Evolutionary conservation across 148 eudicot species (phyloP), one percentile per base, ranked within the genome.

Genomic region (Gaultheria prostrata): DNA sequence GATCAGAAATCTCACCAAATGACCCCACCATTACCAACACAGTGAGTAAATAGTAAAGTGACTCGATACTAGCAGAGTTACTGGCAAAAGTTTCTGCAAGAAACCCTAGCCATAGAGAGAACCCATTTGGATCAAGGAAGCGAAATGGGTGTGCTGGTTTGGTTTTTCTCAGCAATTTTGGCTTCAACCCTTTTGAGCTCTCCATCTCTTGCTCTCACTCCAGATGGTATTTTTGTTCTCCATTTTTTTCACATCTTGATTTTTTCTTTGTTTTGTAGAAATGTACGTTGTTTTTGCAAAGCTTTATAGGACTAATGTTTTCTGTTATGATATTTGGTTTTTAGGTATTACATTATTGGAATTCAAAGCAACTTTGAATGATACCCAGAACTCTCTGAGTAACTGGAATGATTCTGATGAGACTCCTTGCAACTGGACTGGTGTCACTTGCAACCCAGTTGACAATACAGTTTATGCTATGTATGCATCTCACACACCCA

Each of bases 391-490:
- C 86, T 85, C 70, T 85, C 90, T 97, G 45, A 89, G 90, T 87
- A 89, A 89, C 80, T 97, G 99, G 99, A 92, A 80, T 26, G 93
- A 90, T 82, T 85, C 88, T 84, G 98, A 97, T 89, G 92, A 86
- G 76, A 83, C 95, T 63, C 99, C 99, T 26, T 97, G 99, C 77
- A 48, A 87, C 20, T 97, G 99, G 99, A 94, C 89, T 90, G 99
- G 99, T 56, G 87, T 97, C 85, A 85, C 97, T 80, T 97, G 99
- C 86, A 78, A 89, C 80, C 89, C 93, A 2, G 78, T 87, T 49
- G 95, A 91, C 85, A 90, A 90, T 80, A 90, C 84, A 78, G 99
- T 97, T 85, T 83, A 82, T 50, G 89, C 93, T 45, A 91, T 97
- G 99, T 97, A 91, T 77, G 90, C 24, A 46, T 35, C 80, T 73